A percentile compares a stretch with the other conserved stretches of the same genome.
These are phyloP conservation scores for Phytopythium mirpurense DNA, from an alignment of 352 stramenopile genomes.

Conservation along the genomic window DNA sequence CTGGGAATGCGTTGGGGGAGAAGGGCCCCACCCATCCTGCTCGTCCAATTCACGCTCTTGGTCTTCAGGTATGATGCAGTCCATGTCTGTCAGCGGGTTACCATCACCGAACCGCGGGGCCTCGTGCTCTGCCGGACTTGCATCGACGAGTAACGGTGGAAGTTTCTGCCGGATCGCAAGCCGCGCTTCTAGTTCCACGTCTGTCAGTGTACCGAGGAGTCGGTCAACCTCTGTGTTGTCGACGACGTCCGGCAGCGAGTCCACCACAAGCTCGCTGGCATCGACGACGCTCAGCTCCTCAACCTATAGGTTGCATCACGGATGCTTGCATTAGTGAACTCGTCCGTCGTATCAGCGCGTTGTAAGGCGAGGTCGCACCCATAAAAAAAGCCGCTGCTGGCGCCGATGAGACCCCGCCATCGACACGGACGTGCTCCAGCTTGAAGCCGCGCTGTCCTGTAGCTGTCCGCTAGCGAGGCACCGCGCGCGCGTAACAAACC, in stretches of 20 bases:
- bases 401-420: conserved; percentile 6
- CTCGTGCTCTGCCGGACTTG: neutral
- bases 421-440: conserved; percentile 14
- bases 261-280: conserved; percentile 39
- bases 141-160: conserved; percentile 1
- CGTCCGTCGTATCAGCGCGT: too few relatives aligned
- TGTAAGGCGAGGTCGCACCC: conserved; percentile 7
- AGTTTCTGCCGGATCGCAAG: conserved; percentile 45
- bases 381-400: conserved; percentile 29
- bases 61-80: conserved; percentile 56
- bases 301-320: conserved; percentile 5
- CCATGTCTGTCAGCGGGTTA: conserved; percentile 45
- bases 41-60: conserved; percentile 46
- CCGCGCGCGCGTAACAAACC: conserved; percentile 40
- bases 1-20: conserved; percentile 1
- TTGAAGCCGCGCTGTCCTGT: neutral
- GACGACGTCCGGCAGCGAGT: conserved; percentile 24
- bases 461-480: conserved; percentile 20
- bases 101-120: conserved; percentile 25
- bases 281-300: conserved; percentile 50
- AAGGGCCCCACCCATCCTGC: conserved; percentile 45
- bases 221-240: conserved; percentile 19
- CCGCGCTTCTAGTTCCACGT: conserved; percentile 32
- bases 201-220: conserved; percentile 19
- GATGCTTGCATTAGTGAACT: too few relatives aligned